These are phyloP conservation scores for Anisogramma anomala DNA, from an alignment of 2,329 filamentous ascomycete species.

Conservation along the genomic window DNA sequence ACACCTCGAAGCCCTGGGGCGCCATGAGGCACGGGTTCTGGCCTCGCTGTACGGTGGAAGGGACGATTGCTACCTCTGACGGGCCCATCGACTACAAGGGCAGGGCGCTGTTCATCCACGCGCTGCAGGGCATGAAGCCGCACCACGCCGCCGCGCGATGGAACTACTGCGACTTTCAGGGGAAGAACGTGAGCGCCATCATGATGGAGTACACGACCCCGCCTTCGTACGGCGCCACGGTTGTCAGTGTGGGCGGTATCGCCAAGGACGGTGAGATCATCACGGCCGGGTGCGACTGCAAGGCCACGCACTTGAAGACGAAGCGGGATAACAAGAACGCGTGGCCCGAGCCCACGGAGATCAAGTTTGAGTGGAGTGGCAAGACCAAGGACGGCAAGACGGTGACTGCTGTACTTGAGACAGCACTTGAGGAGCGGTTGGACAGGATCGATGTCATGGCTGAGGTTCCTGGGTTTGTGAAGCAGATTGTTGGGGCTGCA, in stretches of 20 bases:
- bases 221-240: slow-evolving; percentile 76
- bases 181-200: slow-evolving; percentile 72
- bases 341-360: slow-evolving; percentile 75
- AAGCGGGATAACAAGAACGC: slow-evolving; percentile 66
- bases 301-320: slow-evolving; percentile 56
- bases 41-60: slow-evolving; percentile 74
- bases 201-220: slow-evolving; percentile 97
- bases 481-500: slow-evolving; percentile 78
- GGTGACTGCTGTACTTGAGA: slow-evolving; percentile 58
- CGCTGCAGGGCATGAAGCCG: slow-evolving; percentile 96
- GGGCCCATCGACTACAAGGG: slow-evolving; percentile 76
- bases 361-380: slow-evolving; percentile 69
- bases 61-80: slow-evolving; percentile 71
- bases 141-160: slow-evolving; percentile 86
- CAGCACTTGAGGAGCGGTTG: slow-evolving; percentile 53
- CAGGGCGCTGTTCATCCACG: slow-evolving; percentile 67
- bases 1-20: slow-evolving; percentile 79
- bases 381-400: slow-evolving; percentile 64
- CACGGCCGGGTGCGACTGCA: slow-evolving; percentile 54
- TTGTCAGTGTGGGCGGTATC: slow-evolving; percentile 73
- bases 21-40: slow-evolving; percentile 88
- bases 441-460: slow-evolving; percentile 94
- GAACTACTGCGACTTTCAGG: slow-evolving; percentile 92
- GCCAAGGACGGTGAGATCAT: slow-evolving; percentile 72
- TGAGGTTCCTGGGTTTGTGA: slow-evolving; percentile 90